Evolutionary conservation across 2,329 filamentous ascomycete genomes (phyloP), one percentile per base, ranked within the genome.

Genomic region (Didymellaceae sp.): DNA sequence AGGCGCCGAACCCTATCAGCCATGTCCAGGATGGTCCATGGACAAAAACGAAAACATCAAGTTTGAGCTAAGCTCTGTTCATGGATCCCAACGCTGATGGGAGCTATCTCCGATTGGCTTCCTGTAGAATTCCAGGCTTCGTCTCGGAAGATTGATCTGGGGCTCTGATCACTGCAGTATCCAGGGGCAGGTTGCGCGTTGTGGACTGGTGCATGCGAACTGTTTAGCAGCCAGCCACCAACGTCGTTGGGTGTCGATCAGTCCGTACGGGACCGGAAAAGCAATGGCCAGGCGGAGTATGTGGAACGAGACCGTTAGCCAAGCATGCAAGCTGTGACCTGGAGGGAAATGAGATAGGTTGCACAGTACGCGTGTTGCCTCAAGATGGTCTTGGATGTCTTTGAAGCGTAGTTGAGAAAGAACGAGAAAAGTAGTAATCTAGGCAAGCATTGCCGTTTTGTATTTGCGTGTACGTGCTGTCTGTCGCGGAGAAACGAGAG

Each of bases 391-490:
- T 17, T 21, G 18, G n/a, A n/a, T n/a, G n/a, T n/a, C n/a, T n/a
- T n/a, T n/a, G n/a, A n/a, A n/a, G n/a, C n/a, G n/a, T 11, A 8
- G 5, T 44, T 16, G 25, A 14, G 11, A 6, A 8, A 8, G 25
- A 10, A 41, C 24, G 14, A 35, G n/a, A 31, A 11, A 43, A 8
- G 20, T 43, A n/a, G 28, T 26, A 25, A 26, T 42, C 11, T n/a
- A 35, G 42, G 37, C 48, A 43, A 32, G 20, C 7, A 38, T 45
- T 46, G 37, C 48, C 43, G 26, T 30, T 51, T 38, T 46, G 26
- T 52, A 34, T 46, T 45, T 35, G 48, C 26, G 48, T 41, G 42
- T 42, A 42, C 48, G 42, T 42, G 18, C 46, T 38, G 37, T 18
- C 48, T 42, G 25, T 34, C 6, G 9, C 14, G 17, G 17, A 16